A percentile compares a stretch with the other conserved stretches of the same genome.
Evolutionary conservation across 225 moss, liverwort and hornwort genomes (phyloP).

Genomic region (Takakia lepidozioides): DNA sequence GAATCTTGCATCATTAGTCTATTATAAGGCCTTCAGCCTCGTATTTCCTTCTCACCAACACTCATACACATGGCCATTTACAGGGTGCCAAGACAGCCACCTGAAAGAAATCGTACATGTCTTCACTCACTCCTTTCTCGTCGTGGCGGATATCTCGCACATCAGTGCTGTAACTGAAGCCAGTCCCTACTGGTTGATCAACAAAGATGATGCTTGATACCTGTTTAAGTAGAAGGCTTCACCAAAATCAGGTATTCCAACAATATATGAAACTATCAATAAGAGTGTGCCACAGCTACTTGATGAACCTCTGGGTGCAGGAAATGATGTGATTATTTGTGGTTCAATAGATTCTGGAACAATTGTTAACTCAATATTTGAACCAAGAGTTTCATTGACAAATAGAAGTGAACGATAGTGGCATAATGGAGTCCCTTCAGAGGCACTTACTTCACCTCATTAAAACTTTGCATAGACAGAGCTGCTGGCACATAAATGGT

Average conservation of each 20-base stretch:
- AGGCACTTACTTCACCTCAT: neutral
- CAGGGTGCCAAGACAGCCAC: slow-evolving; percentile 27
- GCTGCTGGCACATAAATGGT: neutral
- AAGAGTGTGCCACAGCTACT: too few relatives aligned
- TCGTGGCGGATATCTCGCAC: slow-evolving; percentile 63
- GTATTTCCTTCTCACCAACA: too few relatives aligned
- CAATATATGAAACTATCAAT: neutral
- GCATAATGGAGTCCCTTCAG: too few relatives aligned
- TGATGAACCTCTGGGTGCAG: too few relatives aligned
- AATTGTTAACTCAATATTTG: too few relatives aligned
- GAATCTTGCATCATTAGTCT: neutral
- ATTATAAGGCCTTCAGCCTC: neutral
- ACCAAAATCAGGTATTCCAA: neutral
- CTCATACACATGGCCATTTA: too few relatives aligned
- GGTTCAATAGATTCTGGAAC: too few relatives aligned
- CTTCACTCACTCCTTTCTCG: slow-evolving; percentile 66
- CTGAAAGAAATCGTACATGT: slow-evolving; percentile 77
- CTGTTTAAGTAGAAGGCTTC: slow-evolving; percentile 14
- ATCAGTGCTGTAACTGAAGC: slow-evolving; percentile 72
- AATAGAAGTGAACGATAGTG: too few relatives aligned
- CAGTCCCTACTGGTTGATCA: slow-evolving; percentile 76
- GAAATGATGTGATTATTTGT: too few relatives aligned
- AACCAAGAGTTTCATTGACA: too few relatives aligned
- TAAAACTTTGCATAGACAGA: neutral
- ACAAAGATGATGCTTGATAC: slow-evolving; percentile 73